Percentiles rank a stretch among this genome's conserved stretches.
Evolutionary conservation across 2,329 filamentous ascomycete species (phyloP).

Genomic region (Karstenula rhodostoma): DNA sequence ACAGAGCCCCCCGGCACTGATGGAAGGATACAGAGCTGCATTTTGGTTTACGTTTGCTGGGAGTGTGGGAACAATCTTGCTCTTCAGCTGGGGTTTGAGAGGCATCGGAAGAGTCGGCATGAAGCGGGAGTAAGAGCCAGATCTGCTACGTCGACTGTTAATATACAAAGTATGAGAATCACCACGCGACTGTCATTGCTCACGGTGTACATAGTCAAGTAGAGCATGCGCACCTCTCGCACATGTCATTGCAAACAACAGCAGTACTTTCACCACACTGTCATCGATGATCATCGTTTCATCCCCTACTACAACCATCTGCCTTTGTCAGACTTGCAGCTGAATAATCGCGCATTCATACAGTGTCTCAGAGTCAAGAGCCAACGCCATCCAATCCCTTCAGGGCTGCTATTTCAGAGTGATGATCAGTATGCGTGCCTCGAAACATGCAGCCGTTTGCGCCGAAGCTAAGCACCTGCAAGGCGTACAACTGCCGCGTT

Average conservation of each 20-base stretch:
- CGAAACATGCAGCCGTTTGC: not conserved
- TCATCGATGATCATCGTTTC: not conserved
- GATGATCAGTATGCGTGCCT: not conserved
- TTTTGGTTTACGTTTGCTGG: slow-evolving; percentile 55
- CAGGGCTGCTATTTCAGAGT: not conserved
- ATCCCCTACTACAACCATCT: not conserved
- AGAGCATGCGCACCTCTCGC: too few species aligned
- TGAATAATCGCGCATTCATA: not conserved
- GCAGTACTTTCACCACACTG: too few species aligned
- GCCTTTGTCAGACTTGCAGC: not conserved
- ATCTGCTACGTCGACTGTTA: not conserved
- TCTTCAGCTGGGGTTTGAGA: slow-evolving; percentile 53
- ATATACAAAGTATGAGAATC: not conserved
- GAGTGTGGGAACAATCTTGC: slow-evolving; percentile 36
- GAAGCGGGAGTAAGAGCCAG: slow-evolving; percentile 46
- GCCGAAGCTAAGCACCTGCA: not conserved
- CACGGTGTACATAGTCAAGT: not conserved
- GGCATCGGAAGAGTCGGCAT: slow-evolving; percentile 55
- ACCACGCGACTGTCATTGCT: not conserved
- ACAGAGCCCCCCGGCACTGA: slow-evolving; percentile 43
- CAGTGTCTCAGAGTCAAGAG: not conserved
- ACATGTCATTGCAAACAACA: not conserved
- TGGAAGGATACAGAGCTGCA: slow-evolving; percentile 53
- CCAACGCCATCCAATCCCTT: not conserved
- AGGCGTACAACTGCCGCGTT: too few species aligned